Conservation (phyloP, 1,284 basidiomycete genomes). For the Trichosporon ovoides region DNA sequence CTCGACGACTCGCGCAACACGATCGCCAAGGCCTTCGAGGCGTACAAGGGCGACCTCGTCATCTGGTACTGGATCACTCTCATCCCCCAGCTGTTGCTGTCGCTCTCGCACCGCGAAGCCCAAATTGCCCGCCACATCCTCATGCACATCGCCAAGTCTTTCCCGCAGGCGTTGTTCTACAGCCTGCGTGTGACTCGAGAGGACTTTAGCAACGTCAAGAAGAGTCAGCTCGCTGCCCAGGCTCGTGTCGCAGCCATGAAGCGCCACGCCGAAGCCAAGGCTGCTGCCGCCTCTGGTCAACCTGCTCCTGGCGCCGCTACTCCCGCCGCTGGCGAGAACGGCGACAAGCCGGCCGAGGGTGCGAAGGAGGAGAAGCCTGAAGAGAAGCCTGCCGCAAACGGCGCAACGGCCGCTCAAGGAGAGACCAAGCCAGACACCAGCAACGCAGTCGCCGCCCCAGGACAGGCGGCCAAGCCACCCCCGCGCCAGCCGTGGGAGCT, state of each 20-base stretch:
- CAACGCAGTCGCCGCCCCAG: slow-evolving; percentile 40
- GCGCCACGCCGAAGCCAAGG: slow-evolving; percentile 34
- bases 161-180: slow-evolving; percentile 97
- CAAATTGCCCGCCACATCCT: slow-evolving; percentile 88
- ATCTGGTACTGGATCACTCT: slow-evolving; percentile 99
- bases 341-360: slow-evolving; percentile 23
- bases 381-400: slow-evolving; percentile 14
- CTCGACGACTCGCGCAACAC: slow-evolving; percentile 70
- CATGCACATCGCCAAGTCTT: slow-evolving; percentile 83
- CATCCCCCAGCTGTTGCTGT: slow-evolving; percentile 90
- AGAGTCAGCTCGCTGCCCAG: slow-evolving; percentile 29
- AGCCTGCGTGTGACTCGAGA: slow-evolving; percentile 86
- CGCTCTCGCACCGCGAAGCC: slow-evolving; percentile 84
- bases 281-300: slow-evolving; percentile 48
- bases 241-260: slow-evolving; percentile 17
- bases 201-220: slow-evolving; percentile 60
- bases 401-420: slow-evolving; percentile 17
- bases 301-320: not conserved
- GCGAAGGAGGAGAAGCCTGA: slow-evolving; percentile 27
- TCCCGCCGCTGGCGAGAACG: slow-evolving; percentile 41
- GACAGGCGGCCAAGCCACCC: slow-evolving; percentile 18
- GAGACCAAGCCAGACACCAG: slow-evolving; percentile 14
- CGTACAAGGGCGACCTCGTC: slow-evolving; percentile 92
- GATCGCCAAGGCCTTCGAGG: slow-evolving; percentile 87
- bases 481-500: slow-evolving; percentile 78